Evolutionary conservation across 1,139 yeast genomes (phyloP), one percentile per base, ranked within the genome.

Genomic region (Kazachstania sp.): DNA sequence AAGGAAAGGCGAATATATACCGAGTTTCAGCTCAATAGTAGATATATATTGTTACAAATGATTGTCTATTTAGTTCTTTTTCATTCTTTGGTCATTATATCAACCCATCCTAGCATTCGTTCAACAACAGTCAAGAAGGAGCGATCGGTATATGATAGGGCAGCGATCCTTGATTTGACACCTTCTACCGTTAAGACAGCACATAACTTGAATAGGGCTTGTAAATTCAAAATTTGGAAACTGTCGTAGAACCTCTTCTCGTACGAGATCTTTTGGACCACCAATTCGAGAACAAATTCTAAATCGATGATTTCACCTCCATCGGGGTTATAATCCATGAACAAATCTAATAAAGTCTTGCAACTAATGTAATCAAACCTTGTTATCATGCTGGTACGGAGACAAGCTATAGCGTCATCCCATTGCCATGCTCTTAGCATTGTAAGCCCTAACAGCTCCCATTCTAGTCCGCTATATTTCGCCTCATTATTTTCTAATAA

Each of bases 361-460:
- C 75, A 69, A 29, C 75, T 69, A 39, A 75, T 75, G 19, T 81
- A 75, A 35, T 85, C 82, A 61, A 90, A 92, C 50, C 88, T 73
- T n/a, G 83, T 83, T 52, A 77, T 72, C 45, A 88, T 68, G 1
- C 95, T 81, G 44, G 88, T 83, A 45, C 80, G 72, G 58, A 84
- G 79, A 6, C 97, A 95, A 18, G 83, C 79, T 12, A 87, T 73
- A 0, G 95, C 95, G 59, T 86, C 94, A 50, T 81, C 82, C 62
- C 70, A 79, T 62, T 87, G 88, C 61, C 83, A 83, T 40, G 90
- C 78, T 51, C 96, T 76, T 58, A 77, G 76, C 4, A 95, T 88
- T 40, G 87, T 79, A 49, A 79, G 73, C 0, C 97, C 98, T 52
- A 90, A 76, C 39, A 90, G 74, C 65, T 90, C 96, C 97, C 97